These are phyloP conservation scores for Teunomyces panamensis DNA, from an alignment of 805 yeast species.

Conservation along the genomic window DNA sequence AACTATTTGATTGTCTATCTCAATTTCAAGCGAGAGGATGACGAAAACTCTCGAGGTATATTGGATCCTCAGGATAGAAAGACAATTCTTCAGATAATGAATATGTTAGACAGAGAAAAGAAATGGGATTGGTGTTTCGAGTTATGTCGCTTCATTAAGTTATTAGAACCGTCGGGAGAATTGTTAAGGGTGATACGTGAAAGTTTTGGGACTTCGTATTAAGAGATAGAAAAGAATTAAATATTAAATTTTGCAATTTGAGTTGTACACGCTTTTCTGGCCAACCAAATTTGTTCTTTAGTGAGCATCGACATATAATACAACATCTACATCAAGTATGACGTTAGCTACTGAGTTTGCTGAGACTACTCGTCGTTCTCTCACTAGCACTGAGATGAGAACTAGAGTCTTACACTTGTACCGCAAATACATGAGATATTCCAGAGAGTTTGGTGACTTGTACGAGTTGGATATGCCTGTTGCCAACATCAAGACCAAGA, in stretches of 20 bases:
- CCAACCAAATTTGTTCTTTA: slow-evolving; percentile 14
- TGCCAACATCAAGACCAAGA: slow-evolving; percentile 73
- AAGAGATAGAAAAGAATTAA: neutral
- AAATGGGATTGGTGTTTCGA: slow-evolving; percentile 55
- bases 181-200: slow-evolving; percentile 15
- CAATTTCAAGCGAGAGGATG: slow-evolving; percentile 44
- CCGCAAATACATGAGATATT: slow-evolving; percentile 66
- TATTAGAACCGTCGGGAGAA: slow-evolving; percentile 44
- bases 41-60: slow-evolving; percentile 15
- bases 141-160: slow-evolving; percentile 50
- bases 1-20: slow-evolving; percentile 52
- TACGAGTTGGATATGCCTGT: slow-evolving; percentile 77
- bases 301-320: slow-evolving; percentile 4
- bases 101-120: slow-evolving; percentile 38
- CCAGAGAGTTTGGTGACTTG: slow-evolving; percentile 56
- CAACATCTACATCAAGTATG: slow-evolving; percentile 20
- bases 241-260: slow-evolving; percentile 2
- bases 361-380: slow-evolving; percentile 69
- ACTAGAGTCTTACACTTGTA: slow-evolving; percentile 65
- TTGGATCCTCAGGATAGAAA: slow-evolving; percentile 34
- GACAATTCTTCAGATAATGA: slow-evolving; percentile 42
- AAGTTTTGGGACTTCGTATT: neutral
- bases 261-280: slow-evolving; percentile 4
- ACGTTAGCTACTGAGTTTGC: slow-evolving; percentile 83
- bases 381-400: slow-evolving; percentile 58